phyloP scores from a whole-genome alignment of 2,329 filamentous ascomycete genomes.

The Colletotrichum australisinense region DNA sequence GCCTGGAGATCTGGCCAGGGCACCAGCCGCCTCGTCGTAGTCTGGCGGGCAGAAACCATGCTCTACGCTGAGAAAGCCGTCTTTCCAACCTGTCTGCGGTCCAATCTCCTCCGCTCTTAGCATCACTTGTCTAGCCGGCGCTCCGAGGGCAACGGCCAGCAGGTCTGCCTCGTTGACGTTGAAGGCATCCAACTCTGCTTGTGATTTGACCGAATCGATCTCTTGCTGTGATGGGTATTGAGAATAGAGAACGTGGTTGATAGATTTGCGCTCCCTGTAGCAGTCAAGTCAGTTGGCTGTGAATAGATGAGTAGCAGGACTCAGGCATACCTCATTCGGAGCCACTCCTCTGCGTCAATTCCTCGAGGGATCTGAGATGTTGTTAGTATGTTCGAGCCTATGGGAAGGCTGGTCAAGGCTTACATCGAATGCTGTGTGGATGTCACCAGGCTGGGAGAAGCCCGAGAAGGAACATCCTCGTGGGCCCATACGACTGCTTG shows the following conservation, averaged over 20 bases:
- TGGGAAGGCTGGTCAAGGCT: constrained; percentile 28
- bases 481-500: constrained; percentile 39
- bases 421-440: constrained; percentile 50
- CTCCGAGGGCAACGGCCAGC: constrained; percentile 63
- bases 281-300: constrained; percentile 11
- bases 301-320: neutral
- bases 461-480: constrained; percentile 47
- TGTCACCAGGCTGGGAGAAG: constrained; percentile 43
- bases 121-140: constrained; percentile 65
- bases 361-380: constrained; percentile 54
- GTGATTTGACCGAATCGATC: constrained; percentile 51
- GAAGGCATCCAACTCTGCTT: constrained; percentile 55
- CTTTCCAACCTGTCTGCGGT: constrained; percentile 60
- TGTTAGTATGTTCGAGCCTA: neutral
- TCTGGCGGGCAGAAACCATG: constrained; percentile 64
- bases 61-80: constrained; percentile 62
- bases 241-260: constrained; percentile 60
- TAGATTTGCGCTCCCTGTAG: constrained; percentile 55
- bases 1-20: constrained; percentile 58
- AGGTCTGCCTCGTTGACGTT: constrained; percentile 60
- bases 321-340: constrained; percentile 51
- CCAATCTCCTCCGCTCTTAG: constrained; percentile 64
- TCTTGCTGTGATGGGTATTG: constrained; percentile 54
- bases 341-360: constrained; percentile 57
- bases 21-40: constrained; percentile 59